Conservation (phyloP, 805 yeast species). For the Metschnikowia kunwiensis region DNA sequence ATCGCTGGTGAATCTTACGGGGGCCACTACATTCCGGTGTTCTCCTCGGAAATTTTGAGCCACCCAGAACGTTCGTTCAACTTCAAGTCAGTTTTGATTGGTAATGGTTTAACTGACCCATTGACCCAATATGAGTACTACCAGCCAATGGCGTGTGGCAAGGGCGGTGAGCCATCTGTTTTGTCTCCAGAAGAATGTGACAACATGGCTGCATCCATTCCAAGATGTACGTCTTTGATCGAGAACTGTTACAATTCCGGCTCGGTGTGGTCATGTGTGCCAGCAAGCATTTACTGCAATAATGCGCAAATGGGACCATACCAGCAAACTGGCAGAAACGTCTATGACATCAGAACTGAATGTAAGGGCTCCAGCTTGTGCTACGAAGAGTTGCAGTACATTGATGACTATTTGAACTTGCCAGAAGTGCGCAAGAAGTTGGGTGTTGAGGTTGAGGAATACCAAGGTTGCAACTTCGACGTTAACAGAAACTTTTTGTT, state of each 20-base stretch:
- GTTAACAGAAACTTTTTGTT: slow-evolving; percentile 77
- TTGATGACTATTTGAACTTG: slow-evolving; percentile 75
- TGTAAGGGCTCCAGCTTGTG: slow-evolving; percentile 73
- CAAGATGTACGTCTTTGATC: slow-evolving; percentile 74
- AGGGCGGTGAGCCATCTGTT: slow-evolving; percentile 79
- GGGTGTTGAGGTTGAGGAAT: slow-evolving; percentile 86
- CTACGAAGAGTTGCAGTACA: slow-evolving; percentile 72
- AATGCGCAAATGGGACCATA: slow-evolving; percentile 64
- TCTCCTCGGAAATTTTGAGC: slow-evolving; percentile 74
- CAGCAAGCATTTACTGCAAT: slow-evolving; percentile 88
- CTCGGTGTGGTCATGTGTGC: slow-evolving; percentile 81
- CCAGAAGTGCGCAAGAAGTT: slow-evolving; percentile 74
- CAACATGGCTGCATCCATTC: slow-evolving; percentile 56
- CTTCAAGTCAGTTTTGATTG: slow-evolving; percentile 67
- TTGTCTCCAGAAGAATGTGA: slow-evolving; percentile 68
- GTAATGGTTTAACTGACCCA: slow-evolving; percentile 91
- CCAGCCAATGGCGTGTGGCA: slow-evolving; percentile 91
- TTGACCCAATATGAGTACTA: slow-evolving; percentile 39
- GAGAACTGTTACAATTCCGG: slow-evolving; percentile 73
- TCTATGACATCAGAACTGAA: slow-evolving; percentile 78
- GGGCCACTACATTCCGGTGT: slow-evolving; percentile 90
- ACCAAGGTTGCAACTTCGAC: slow-evolving; percentile 72
- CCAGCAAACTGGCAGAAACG: slow-evolving; percentile 75
- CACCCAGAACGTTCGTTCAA: slow-evolving; percentile 19
- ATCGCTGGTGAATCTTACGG: slow-evolving; percentile 94